Percentiles rank a stretch among this genome's conserved stretches.
Conservation (phyloP, 1,139 yeast genomes). For the Debaryomyces subglobosus region DNA sequence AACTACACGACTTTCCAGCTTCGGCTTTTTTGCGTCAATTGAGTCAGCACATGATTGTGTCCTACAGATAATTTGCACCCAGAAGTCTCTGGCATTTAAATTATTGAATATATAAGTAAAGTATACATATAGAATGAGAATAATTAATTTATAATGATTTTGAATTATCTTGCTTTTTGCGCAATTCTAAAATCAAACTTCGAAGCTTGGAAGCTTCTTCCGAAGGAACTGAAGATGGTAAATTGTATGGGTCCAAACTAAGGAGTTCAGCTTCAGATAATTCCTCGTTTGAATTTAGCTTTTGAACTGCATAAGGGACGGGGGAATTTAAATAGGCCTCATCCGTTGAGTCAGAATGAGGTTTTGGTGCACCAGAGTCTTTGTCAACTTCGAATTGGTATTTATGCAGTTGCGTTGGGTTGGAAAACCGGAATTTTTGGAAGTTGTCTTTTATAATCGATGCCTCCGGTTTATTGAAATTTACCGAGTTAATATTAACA, state of each 20-base stretch:
- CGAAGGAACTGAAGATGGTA: constrained; percentile 1
- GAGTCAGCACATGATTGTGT: constrained; percentile 1
- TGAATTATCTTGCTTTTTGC: background rate
- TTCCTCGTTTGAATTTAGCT: background rate
- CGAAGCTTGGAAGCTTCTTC: background rate
- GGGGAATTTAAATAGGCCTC: constrained; percentile 9
- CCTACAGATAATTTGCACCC: constrained; percentile 7
- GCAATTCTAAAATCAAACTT: constrained; percentile 2
- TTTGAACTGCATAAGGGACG: background rate
- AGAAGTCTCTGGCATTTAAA: background rate
- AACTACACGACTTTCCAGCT: constrained; percentile 5
- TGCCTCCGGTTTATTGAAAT: constrained; percentile 14
- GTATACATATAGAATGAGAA: background rate
- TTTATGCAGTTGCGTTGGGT: constrained; percentile 3
- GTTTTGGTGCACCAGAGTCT: background rate
- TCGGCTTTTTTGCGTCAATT: background rate
- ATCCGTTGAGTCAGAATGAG: constrained; percentile 8
- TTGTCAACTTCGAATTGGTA: constrained; percentile 5
- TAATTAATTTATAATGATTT: background rate
- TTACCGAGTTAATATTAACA: constrained; percentile 9
- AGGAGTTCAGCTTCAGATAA: constrained; percentile 5
- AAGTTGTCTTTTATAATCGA: constrained; percentile 14
- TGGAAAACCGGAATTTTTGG: constrained; percentile 13
- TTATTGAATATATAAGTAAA: background rate
- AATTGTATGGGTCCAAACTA: constrained; percentile 2